A percentile compares a stretch with the other conserved stretches of the same genome.
Conservation (phyloP, 345 rosid species). For the Boechera stricta region DNA sequence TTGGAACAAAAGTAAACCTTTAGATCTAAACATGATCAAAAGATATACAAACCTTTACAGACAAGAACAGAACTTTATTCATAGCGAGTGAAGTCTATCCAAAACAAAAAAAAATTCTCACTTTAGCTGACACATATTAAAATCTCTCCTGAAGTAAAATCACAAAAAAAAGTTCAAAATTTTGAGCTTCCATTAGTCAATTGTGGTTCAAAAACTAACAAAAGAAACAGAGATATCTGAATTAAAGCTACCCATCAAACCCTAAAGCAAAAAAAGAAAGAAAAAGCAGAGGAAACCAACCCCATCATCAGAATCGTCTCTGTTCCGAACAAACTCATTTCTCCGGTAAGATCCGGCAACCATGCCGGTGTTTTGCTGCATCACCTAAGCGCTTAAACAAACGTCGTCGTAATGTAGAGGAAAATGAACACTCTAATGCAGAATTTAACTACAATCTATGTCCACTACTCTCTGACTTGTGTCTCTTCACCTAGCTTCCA, state of each 20-base stretch:
- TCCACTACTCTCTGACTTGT: not conserved
- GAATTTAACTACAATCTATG: not conserved
- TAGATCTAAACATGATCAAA: too few relatives aligned
- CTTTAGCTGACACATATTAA: not conserved
- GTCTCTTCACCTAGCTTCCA: constrained; percentile 21
- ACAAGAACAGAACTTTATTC: constrained; percentile 7
- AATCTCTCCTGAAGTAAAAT: not conserved
- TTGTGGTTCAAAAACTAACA: not conserved
- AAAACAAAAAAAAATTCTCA: not conserved
- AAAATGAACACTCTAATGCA: not conserved
- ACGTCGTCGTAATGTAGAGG: too few relatives aligned
- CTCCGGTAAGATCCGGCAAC: constrained; percentile 93
- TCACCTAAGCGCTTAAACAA: not conserved
- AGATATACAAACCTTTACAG: not conserved
- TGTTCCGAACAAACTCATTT: constrained; percentile 88
- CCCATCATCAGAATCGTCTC: constrained; percentile 85
- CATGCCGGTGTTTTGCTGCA: constrained; percentile 85
- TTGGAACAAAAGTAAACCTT: not conserved
- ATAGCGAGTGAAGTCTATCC: not conserved
- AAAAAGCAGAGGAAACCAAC: constrained; percentile 50
- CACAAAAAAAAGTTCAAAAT: not conserved
- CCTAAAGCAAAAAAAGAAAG: not conserved
- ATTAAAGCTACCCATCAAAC: not conserved
- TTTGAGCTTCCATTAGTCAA: not conserved
- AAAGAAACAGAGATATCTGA: not conserved